These are phyloP conservation scores for Kockovaella imperatae DNA, from an alignment of 768 basidiomycete species.

Conservation along the genomic window DNA sequence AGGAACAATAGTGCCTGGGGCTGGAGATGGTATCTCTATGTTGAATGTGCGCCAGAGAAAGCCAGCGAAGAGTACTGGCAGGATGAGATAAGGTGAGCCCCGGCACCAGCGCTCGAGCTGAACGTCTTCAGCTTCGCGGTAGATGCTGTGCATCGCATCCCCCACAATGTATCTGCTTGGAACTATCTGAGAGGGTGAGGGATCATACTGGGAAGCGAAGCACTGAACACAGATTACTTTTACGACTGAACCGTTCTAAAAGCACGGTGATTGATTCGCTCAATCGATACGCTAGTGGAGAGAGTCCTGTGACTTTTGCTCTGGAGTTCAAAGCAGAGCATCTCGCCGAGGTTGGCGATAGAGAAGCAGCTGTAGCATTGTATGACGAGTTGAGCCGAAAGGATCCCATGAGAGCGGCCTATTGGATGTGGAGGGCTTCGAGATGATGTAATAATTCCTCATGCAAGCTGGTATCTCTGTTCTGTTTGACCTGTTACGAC, in stretches of 20 bases:
- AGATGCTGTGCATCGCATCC: conserved; percentile 70
- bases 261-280: conserved; percentile 49
- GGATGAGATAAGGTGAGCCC: conserved; percentile 69
- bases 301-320: no score
- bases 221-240: conserved; percentile 49
- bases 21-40: conserved; percentile 79
- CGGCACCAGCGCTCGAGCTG: neutral
- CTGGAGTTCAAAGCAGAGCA: conserved; percentile 23
- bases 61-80: conserved; percentile 52
- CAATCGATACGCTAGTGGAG: conserved; percentile 8
- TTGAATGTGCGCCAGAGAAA: conserved; percentile 55
- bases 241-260: conserved; percentile 56
- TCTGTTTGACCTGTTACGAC: neutral
- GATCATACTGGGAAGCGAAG: no score
- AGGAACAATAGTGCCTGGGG: conserved; percentile 97
- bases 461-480: no score
- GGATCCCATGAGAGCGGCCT: conserved; percentile 41
- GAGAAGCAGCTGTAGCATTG: conserved; percentile 17
- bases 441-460: no score
- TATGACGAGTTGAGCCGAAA: conserved; percentile 21
- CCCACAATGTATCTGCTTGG: conserved; percentile 93
- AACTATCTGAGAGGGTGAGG: conserved; percentile 76
- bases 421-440: conserved; percentile 41
- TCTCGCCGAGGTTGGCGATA: conserved; percentile 9
- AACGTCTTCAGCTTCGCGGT: conserved; percentile 60